Conservation (phyloP, 169 alveolate genomes). For the Prorocentrum cordatum region DNA sequence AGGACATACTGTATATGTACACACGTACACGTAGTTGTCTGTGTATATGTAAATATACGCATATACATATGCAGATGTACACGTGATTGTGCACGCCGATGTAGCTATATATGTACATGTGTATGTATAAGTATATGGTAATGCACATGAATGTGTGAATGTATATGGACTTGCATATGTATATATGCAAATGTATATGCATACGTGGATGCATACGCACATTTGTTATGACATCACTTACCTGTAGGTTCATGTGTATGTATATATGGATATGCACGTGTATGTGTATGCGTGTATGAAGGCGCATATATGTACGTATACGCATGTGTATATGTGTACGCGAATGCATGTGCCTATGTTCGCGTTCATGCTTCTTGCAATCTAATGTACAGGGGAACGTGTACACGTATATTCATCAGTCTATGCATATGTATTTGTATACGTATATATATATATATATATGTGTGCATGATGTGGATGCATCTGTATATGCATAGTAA, state of each 20-base stretch:
- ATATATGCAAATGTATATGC: not conserved
- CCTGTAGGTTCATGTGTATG: not conserved
- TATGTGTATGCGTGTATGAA: not conserved
- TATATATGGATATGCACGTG: not conserved
- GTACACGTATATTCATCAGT: too few species aligned
- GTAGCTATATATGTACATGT: conserved; percentile 58
- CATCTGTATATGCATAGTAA: conserved; percentile 11
- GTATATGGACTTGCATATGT: conserved; percentile 54
- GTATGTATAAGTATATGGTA: too few species aligned
- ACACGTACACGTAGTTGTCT: not conserved
- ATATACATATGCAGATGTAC: conserved; percentile 37
- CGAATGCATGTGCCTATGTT: too few species aligned
- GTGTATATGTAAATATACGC: not conserved
- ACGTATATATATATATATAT: conserved; percentile 89
- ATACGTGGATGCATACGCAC: not conserved
- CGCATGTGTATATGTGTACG: not conserved
- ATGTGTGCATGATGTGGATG: conserved; percentile 88
- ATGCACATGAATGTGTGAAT: conserved; percentile 49
- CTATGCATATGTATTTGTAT: too few species aligned
- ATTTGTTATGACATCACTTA: too few species aligned
- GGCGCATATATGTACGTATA: not conserved
- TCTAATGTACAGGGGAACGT: conserved; percentile 88
- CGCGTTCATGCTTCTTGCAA: conserved; percentile 71
- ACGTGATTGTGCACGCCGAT: conserved; percentile 56
- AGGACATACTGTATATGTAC: too few species aligned